Evolutionary conservation across 257 asterid genomes (phyloP), one percentile per base, ranked within the genome.

Genomic region (Nicotiana benthamiana): DNA sequence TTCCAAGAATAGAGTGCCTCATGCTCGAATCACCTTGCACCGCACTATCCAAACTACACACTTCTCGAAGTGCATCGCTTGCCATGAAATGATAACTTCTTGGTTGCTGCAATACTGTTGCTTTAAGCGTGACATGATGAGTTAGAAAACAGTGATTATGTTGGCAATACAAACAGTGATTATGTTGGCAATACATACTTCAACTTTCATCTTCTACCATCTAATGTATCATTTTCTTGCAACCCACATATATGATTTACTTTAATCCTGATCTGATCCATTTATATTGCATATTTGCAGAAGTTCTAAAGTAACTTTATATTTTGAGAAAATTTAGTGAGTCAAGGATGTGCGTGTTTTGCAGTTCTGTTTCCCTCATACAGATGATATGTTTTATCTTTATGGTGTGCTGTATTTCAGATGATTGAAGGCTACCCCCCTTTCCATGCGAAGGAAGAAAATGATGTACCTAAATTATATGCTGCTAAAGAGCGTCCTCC

Each of bases 371-470:
- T 67, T 36, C 20, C 20, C 12, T n/a, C n/a, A 10, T 40, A 43
- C 34, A 70, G n/a, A 51, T 75, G 30, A 3, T 28, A 12, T 30
- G 75, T 64, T 40, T 86, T 75, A 88, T 81, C 67, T 59, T 83
- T n/a, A n/a, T n/a, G n/a, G 8, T 86, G 60, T 28, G 32, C 54
- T 84, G 70, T 80, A 66, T 76, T 34, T 13, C 70, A 93, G 99
- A 95, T 93, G 99, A 93, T 95, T 61, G 98, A 95, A 92, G 99
- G 99, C 81, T 81, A 82, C 79, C 89, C 83, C 4, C 99, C 98
- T 17, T 95, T 95, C 80, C 27, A 74, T 61, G 81, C 88, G 22
- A 92, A 86, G 87, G 82, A 89, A 82, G 97, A 90, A 48, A 48
- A 84, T 20, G 94, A 95, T 52, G 97, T 92, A 51, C 92, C 99